Evolutionary conservation across 108 stramenopile species (phyloP).

Genomic region (Pseudonitzschia multiseries): DNA sequence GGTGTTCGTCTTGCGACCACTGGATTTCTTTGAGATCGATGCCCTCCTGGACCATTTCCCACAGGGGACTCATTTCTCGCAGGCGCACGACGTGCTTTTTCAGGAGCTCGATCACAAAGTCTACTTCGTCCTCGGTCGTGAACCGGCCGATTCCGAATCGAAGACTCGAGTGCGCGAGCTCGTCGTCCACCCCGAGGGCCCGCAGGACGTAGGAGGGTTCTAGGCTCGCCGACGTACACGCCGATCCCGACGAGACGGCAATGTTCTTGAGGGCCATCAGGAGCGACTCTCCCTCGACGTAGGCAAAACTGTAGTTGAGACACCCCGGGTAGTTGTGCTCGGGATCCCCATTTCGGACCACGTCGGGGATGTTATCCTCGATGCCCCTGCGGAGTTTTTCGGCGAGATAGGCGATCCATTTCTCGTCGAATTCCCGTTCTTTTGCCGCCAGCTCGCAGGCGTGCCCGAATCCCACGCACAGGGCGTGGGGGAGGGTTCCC

Average conservation of each 20-base stretch:
- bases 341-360: constrained; percentile 92
- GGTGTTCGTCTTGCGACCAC: constrained; percentile 97
- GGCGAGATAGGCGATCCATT: constrained; percentile 73
- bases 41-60: constrained; percentile 99
- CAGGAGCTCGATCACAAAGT: constrained; percentile 92
- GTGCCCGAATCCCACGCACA: constrained; percentile 93
- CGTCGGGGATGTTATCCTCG: constrained; percentile 82
- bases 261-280: constrained; percentile 99
- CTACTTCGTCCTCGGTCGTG: constrained; percentile 95
- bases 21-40: constrained; percentile 97
- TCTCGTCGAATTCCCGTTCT: constrained; percentile 86
- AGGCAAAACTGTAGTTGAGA: constrained; percentile 98
- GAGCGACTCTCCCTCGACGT: constrained; percentile 97
- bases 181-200: constrained; percentile 97
- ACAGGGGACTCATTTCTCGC: constrained; percentile 98
- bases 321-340: constrained; percentile 90
- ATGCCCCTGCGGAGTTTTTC: constrained; percentile 85
- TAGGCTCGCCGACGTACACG: constrained; percentile 96
- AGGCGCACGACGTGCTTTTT: constrained; percentile 90
- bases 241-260: constrained; percentile 96
- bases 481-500: constrained; percentile 87
- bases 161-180: constrained; percentile 95
- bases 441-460: constrained; percentile 87
- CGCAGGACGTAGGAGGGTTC: constrained; percentile 99
- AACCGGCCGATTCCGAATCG: constrained; percentile 98